Base-by-base conservation (phyloP, 2,329 filamentous ascomycete species). In the Fusarium kyushuense region DNA sequence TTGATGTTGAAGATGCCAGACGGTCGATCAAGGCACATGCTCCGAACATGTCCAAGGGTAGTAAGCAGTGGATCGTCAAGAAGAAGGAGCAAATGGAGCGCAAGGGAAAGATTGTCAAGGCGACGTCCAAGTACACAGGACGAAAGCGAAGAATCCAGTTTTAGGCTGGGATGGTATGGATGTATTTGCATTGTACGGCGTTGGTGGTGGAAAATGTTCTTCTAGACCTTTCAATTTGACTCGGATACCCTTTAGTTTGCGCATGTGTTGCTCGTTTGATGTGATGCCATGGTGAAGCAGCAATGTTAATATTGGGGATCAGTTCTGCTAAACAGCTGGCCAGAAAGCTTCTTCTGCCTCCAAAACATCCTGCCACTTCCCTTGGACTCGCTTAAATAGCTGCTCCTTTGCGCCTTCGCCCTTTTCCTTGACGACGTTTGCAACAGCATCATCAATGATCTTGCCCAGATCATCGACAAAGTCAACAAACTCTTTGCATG, bases 31-130 rank as follows among this genome's bases (percentile, higher is more conserved):
- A 79, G 67, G 70, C 60, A 7, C 83, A 82, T 69, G 85, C 81
- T 67, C 84, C 82, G 14, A 82, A 48, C 19, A 86, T 33, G 79
- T 88, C 53, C 90, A 91, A 97, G 84, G 94, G 92, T 16, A 92
- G 89, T 76, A 95, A 93, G 80, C 87, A 85, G 3, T 96, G 92
- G 92, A 96, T 96, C 64, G 77, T 93, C 77, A 88, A 89, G 79
- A 96, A 95, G 78, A 96, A 96, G 83, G 91, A 93, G 70, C 93
- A 97, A 82, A 96, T 97, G 92, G 92, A 96, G 80, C 86, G 89
- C 65, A 97, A 97, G 80, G 96, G 96, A 45, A 97, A 96, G 83
- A 87, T 98, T 29, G 95, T 98, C 72, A 98, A 98, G 84, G 83
- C 89, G 2, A 93, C 87, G 57, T 97, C 92, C 52, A 98, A 96